Percentiles rank a stretch among this genome's conserved stretches.
Evolutionary conservation across 2,329 filamentous ascomycete species (phyloP).

Genomic region (Ophiostoma sp.): DNA sequence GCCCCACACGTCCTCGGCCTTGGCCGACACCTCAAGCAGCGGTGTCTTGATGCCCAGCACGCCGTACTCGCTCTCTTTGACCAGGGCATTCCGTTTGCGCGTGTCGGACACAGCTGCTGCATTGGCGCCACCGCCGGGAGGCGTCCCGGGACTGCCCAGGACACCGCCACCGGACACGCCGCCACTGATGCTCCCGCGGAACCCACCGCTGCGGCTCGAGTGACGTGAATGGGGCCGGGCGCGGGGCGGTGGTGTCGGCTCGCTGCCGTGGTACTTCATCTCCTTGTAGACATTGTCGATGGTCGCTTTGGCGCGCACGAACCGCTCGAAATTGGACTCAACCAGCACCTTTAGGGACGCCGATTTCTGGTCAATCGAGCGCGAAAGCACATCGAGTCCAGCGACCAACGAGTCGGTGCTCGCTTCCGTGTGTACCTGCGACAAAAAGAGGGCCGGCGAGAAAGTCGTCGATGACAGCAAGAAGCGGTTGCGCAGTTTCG

Average conservation of each 20-base stretch:
- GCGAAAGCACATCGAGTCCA: slow-evolving; percentile 82
- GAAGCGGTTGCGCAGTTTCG: slow-evolving; percentile 84
- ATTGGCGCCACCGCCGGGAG: slow-evolving; percentile 6
- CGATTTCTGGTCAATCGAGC: slow-evolving; percentile 96
- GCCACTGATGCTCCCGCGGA: slow-evolving; percentile 52
- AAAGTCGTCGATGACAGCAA: slow-evolving; percentile 94
- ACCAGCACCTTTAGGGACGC: slow-evolving; percentile 94
- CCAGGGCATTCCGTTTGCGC: slow-evolving; percentile 81
- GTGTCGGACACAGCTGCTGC: not conserved
- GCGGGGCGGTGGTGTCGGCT: slow-evolving; percentile 46
- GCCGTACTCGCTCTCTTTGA: slow-evolving; percentile 91
- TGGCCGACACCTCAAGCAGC: slow-evolving; percentile 83
- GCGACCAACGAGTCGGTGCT: slow-evolving; percentile 78
- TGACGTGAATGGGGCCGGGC: slow-evolving; percentile 61
- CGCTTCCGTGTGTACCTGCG: slow-evolving; percentile 83
- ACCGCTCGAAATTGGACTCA: slow-evolving; percentile 97
- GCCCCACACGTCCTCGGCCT: slow-evolving; percentile 97
- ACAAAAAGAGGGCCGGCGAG: slow-evolving; percentile 86
- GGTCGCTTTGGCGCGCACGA: slow-evolving; percentile 94
- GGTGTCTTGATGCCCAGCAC: slow-evolving; percentile 85
- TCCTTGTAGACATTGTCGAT: slow-evolving; percentile 99
- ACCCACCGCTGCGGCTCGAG: slow-evolving; percentile 65
- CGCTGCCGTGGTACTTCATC: slow-evolving; percentile 75
- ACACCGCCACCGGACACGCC: slow-evolving; percentile 1
- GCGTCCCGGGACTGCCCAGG: slow-evolving; percentile 4